Evolutionary conservation across 768 basidiomycete species (phyloP).

Genomic region (Boletus reticulatus): DNA sequence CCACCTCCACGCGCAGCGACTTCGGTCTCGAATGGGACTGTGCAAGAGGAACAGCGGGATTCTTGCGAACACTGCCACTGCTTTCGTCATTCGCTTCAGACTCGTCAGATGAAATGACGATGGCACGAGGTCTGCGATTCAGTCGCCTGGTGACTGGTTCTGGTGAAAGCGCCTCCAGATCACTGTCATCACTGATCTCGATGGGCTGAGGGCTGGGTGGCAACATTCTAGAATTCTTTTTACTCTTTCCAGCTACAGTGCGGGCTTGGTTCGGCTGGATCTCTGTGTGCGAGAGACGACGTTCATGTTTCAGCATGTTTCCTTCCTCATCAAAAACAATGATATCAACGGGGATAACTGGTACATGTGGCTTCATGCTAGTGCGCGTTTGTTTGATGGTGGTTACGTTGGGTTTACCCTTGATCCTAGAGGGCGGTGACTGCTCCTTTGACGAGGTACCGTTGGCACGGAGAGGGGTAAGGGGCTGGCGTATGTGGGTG

Average conservation of each 20-base stretch:
- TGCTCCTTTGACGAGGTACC: conserved; percentile 37
- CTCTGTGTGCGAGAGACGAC: conserved; percentile 51
- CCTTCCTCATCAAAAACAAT: conserved; percentile 63
- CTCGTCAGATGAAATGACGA: conserved; percentile 48
- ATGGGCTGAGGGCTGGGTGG: conserved; percentile 14
- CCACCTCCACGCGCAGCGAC: conserved; percentile 36
- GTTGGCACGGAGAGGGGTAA: conserved; percentile 39
- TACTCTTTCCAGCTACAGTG: conserved; percentile 6
- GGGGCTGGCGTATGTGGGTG: conserved; percentile 36
- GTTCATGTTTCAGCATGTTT: conserved; percentile 55
- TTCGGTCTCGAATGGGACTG: conserved; percentile 15
- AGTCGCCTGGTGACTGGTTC: conserved; percentile 9
- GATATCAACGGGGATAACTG: conserved; percentile 65
- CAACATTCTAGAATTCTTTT: neutral
- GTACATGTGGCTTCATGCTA: conserved; percentile 41
- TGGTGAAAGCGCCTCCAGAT: conserved; percentile 26
- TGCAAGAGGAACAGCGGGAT: conserved; percentile 3
- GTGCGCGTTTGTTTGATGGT: conserved; percentile 13
- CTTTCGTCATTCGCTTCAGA: conserved; percentile 36
- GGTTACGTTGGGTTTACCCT: conserved; percentile 23
- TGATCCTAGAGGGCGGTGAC: conserved; percentile 16
- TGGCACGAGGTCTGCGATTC: conserved; percentile 15
- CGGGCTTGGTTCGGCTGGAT: conserved; percentile 34
- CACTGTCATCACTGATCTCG: conserved; percentile 28
- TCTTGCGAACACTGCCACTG: neutral